A percentile compares a stretch with the other conserved stretches of the same genome.
Conservation (phyloP, 2,329 filamentous ascomycete species). For the Metarhizium sp. region DNA sequence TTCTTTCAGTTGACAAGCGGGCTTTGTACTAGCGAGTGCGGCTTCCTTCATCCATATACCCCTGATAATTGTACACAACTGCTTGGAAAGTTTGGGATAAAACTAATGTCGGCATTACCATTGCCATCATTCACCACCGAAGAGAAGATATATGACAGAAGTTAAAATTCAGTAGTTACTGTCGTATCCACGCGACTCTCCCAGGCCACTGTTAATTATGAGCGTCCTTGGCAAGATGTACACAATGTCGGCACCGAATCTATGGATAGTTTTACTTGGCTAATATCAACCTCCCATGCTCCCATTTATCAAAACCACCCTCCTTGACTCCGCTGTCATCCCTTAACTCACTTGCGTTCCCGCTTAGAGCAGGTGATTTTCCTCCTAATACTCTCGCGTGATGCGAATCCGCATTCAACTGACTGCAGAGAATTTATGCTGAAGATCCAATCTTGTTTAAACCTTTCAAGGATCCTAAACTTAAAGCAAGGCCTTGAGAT, state of each 20-base stretch:
- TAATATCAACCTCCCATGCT: not conserved
- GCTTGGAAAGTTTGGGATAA: not conserved
- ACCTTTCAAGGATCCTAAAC: conserved; percentile 88
- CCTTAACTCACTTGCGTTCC: not conserved
- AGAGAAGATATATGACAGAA: not conserved
- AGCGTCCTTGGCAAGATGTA: not conserved
- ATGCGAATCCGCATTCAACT: too few relatives aligned
- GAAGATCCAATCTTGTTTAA: conserved; percentile 65
- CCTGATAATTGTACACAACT: not conserved
- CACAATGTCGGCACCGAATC: not conserved
- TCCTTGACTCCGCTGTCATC: not conserved
- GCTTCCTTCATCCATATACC: not conserved
- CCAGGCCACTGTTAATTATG: not conserved
- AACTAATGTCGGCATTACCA: not conserved
- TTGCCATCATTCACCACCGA: not conserved
- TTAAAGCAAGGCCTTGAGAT: conserved; percentile 88
- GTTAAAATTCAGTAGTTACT: not conserved
- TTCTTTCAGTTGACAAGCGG: not conserved
- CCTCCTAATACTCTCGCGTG: not conserved
- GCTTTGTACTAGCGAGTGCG: not conserved
- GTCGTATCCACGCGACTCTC: not conserved
- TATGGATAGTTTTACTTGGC: not conserved
- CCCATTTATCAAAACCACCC: not conserved
- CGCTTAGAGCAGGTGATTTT: too few relatives aligned
- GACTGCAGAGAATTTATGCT: conserved; percentile 11